phyloP scores from a whole-genome alignment of 257 asterid genomes.

The Dorcoceras hygrometricum region DNA sequence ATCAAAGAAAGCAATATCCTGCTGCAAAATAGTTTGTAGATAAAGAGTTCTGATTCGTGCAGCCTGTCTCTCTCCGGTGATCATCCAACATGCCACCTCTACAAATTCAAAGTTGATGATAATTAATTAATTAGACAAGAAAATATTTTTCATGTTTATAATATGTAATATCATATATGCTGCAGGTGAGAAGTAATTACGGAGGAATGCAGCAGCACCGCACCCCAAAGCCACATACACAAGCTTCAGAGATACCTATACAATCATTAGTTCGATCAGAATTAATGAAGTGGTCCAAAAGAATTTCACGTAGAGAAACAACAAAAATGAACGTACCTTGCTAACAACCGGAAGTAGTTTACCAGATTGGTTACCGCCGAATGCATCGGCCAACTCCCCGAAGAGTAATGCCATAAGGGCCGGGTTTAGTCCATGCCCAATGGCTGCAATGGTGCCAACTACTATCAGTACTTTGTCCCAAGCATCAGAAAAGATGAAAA shows the following conservation, averaged over 20 bases:
- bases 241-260: constrained; percentile 61
- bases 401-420: constrained; percentile 75
- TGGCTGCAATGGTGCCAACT: constrained; percentile 58
- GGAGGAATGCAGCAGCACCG: constrained; percentile 65
- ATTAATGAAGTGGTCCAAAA: background rate
- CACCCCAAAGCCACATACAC: constrained; percentile 70
- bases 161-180: no score
- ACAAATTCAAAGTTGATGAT: background rate
- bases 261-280: background rate
- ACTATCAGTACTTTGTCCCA: constrained; percentile 59
- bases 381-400: constrained; percentile 68
- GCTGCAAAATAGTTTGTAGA: constrained; percentile 61
- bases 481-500: constrained; percentile 61
- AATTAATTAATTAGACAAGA: background rate
- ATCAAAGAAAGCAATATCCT: constrained; percentile 81
- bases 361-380: constrained; percentile 36
- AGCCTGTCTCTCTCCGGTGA: constrained; percentile 90
- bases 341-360: constrained; percentile 46
- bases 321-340: constrained; percentile 33
- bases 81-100: constrained; percentile 95
- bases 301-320: background rate
- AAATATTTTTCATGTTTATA: background rate
- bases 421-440: constrained; percentile 62
- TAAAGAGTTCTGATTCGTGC: constrained; percentile 70
- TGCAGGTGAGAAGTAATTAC: constrained; percentile 37